Base-by-base conservation (phyloP, 2,329 filamentous ascomycete genomes). In the Aureobasidium lini region DNA sequence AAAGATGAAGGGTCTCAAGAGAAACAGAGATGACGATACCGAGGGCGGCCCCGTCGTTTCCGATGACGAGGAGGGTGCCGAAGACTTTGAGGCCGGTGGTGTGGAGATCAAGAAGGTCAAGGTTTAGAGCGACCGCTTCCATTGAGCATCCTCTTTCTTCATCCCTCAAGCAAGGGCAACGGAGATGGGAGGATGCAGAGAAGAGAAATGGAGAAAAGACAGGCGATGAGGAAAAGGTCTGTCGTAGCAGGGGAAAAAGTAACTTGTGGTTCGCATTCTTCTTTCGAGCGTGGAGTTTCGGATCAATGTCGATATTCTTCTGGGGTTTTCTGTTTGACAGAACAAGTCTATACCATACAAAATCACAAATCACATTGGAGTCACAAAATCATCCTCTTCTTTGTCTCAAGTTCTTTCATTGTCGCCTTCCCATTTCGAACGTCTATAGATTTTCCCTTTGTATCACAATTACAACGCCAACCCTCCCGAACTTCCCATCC, bases 1-100 rank as follows among this genome's bases (percentile, higher is more conserved):
- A 71, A 99, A 99, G 84, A 97, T 99, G 92, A 99, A 99, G 85
- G 94, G 92, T 66, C 75, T 99, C 66, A 99, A 97, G 84, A 82
- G 94, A 65, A 85, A 82, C 64, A 84, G 90, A 58, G 85, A 85
- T 63, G 76, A 83, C 28, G 79, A 81, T 54, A 78, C 76, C 53
- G 81, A 80, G 43, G 79, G 78, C 28, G 83, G 81, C 54, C 67
- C 66, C 8, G 66, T 62, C n/a, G 67, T 69, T 29, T 65, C 63
- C 18, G 70, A 68, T 32, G 63, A 62, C 36, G 61, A 62, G 23
- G 62, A 61, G 23, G 23, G 23, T 23, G 23, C 23, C 9, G 61
- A 57, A 9, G 61, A 62, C 16, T 58, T 61, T 6, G 61, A 57
- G 3, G 4, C 11, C 16, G 62, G 62, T 11, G 62, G 62, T 29